Conservation (phyloP, 495 filamentous ascomycete species). For the Aspergillus homomorphus region DNA sequence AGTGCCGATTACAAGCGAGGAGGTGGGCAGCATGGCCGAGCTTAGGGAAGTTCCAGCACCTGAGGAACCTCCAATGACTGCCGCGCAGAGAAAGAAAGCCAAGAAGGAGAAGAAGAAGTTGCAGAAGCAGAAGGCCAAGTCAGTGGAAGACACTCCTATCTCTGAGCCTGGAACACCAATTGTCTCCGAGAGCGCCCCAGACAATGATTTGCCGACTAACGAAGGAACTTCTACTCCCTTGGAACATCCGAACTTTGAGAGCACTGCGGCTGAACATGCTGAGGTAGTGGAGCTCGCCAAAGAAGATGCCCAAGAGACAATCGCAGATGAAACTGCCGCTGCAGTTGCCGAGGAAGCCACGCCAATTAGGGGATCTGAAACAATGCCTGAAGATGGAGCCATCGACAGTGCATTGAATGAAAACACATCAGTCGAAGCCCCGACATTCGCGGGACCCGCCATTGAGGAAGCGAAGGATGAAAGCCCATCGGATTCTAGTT, state of each 20-base stretch:
- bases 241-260: not conserved
- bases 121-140: slow-evolving; percentile 18
- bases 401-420: not conserved
- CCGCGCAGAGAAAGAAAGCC: slow-evolving; percentile 22
- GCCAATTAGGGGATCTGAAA: not conserved
- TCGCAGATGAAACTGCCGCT: not conserved
- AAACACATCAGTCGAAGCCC: not conserved
- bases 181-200: not conserved
- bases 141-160: slow-evolving; percentile 4
- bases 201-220: not conserved
- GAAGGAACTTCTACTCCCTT: not conserved
- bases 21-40: slow-evolving; percentile 5
- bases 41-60: not conserved
- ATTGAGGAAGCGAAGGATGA: not conserved
- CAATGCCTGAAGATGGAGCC: not conserved
- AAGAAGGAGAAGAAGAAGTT: slow-evolving; percentile 26
- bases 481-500: not conserved
- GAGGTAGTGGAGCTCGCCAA: not conserved
- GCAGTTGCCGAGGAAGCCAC: not conserved
- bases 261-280: not conserved
- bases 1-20: slow-evolving; percentile 4
- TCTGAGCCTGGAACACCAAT: slow-evolving; percentile 12
- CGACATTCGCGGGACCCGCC: not conserved
- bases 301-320: not conserved
- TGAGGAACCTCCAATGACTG: slow-evolving; percentile 14